Percentiles rank a stretch among this genome's conserved stretches.
Evolutionary conservation across 2,329 filamentous ascomycete species (phyloP).

Genomic region (Scedosporium dehoogii): DNA sequence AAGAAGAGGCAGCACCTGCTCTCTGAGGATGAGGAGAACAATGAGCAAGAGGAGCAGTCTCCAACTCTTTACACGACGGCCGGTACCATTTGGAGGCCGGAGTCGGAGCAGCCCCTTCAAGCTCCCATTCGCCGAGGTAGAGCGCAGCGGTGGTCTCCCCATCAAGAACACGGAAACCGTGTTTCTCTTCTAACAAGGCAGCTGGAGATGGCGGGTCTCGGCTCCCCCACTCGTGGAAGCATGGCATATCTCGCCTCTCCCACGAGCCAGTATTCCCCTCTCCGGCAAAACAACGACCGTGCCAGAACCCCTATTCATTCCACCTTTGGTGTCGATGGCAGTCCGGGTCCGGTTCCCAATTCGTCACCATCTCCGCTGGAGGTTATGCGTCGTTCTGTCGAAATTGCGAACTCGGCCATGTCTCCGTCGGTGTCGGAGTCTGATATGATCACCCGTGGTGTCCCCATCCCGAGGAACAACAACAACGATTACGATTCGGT

Average conservation of each 20-base stretch:
- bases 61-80: constrained; percentile 43
- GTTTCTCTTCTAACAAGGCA: neutral
- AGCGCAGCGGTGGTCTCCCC: constrained; percentile 26
- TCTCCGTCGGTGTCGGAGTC: neutral
- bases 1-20: neutral
- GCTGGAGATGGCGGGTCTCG: neutral
- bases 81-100: constrained; percentile 45
- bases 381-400: neutral
- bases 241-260: neutral
- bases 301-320: constrained; percentile 29
- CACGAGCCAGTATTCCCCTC: constrained; percentile 33
- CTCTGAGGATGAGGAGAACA: neutral
- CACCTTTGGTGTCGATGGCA: neutral
- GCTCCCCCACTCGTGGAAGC: neutral
- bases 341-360: neutral
- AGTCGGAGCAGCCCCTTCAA: constrained; percentile 34
- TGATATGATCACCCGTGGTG: neutral
- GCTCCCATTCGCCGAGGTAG: constrained; percentile 41
- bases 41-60: constrained; percentile 5
- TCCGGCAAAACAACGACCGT: constrained; percentile 45
- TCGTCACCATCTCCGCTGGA: constrained; percentile 2
- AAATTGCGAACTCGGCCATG: neutral
- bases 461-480: neutral
- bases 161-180: neutral
- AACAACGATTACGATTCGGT: neutral